Conservation (phyloP, 2,329 filamentous ascomycete species). For the Ilyonectria sp. region DNA sequence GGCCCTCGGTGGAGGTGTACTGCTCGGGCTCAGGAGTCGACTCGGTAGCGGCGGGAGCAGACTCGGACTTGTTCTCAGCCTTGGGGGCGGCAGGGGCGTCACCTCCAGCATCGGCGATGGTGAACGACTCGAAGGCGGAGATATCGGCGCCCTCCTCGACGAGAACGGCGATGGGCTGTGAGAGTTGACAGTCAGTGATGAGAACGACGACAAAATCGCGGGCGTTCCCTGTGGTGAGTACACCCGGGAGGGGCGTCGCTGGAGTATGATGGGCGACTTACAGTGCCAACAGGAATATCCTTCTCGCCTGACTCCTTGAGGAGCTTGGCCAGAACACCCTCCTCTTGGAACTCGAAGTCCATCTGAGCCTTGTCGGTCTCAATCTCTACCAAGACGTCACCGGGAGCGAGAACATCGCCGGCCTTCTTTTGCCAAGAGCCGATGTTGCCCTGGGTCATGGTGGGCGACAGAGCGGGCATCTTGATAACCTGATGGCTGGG, state of each 20-base stretch:
- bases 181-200: conserved; percentile 31
- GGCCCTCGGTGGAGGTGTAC: conserved; percentile 81
- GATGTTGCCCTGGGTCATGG: conserved; percentile 97
- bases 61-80: conserved; percentile 76
- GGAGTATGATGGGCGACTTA: conserved; percentile 67
- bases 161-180: conserved; percentile 93
- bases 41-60: conserved; percentile 63
- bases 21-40: conserved; percentile 74
- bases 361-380: conserved; percentile 99
- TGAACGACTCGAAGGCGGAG: conserved; percentile 90
- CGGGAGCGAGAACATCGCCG: conserved; percentile 88
- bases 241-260: conserved; percentile 4
- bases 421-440: conserved; percentile 98
- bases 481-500: conserved; percentile 95
- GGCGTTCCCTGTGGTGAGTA: conserved; percentile 30
- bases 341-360: conserved; percentile 99
- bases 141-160: conserved; percentile 93
- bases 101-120: conserved; percentile 90
- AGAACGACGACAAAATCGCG: conserved; percentile 8
- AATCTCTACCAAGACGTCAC: conserved; percentile 97
- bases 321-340: conserved; percentile 94
- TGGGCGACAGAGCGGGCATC: conserved; percentile 98
- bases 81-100: conserved; percentile 77
- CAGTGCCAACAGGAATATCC: conserved; percentile 93
- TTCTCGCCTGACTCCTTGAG: conserved; percentile 94